Evolutionary conservation across 768 basidiomycete genomes (phyloP), one percentile per base, ranked within the genome.

Genomic region (Podaxis sp.): DNA sequence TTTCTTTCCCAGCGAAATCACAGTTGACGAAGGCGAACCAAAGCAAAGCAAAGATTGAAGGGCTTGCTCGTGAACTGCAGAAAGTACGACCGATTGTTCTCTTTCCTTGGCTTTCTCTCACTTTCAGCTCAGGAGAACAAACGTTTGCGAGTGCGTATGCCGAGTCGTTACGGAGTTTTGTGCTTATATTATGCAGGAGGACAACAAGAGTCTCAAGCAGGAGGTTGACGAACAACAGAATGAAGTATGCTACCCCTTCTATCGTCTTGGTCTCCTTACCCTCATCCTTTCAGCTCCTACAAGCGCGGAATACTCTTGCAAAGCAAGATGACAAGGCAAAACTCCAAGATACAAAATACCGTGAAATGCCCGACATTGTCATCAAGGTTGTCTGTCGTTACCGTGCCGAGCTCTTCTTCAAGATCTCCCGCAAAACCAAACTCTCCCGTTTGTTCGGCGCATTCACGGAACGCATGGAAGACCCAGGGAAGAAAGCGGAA

Each of bases 341-440:
- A 73, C 74, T 87, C 33, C 90, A 90, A 68, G 91, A 93, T 68
- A 79, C 83, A 68, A 93, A 93, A 74, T 92, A 86, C 70, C 87
- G 88, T 61, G 91, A 93, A 74, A 86, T 85, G 81, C 90, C 91
- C n/a, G 91, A 95, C 71, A 91, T 94, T 63, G 88, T 94, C 56
- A 86, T 94, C 76, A 94, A 93, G 72, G 91, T 95, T 66, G 80
- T 90, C 55, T 94, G 93, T 74, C 88, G 89, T 67, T 94, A 94
- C 72, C 90, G 93, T 50, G 91, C 93, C 3, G 93, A 95, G 69
- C 82, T 95, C 46, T 93, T 91, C 79, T 95, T 95, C 85, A 94
- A 93, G 75, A 92, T 95, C 66, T 91, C 91, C 8, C 89, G 93
- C 72, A 94, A 94, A 76, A 93, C 91, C 27, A 94, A 93, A 71